Evolutionary conservation across 179 eudicot genomes (phyloP), one percentile per base, ranked within the genome.

Genomic region (Spergularia azorica): DNA sequence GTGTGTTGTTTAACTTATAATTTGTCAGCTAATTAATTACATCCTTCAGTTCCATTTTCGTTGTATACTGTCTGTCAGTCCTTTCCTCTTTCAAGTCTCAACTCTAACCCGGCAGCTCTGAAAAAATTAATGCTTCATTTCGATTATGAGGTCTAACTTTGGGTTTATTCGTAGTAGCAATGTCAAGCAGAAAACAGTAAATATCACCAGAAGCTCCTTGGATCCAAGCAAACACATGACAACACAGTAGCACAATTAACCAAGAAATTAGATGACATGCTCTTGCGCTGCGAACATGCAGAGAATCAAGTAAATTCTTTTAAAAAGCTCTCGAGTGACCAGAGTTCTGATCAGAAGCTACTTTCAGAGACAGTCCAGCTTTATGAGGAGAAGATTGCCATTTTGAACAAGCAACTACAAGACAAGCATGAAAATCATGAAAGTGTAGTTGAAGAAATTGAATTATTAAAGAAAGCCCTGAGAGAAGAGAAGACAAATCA

Each of bases 121-220:
- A 36, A 36, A 36, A 36, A 36, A 36, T 36, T 36, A 36, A 36
- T 36, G 39, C 39, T 36, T 76, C 21, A 43, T 57, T 20, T 69
- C 21, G 59, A 59, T 32, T 56, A 70, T 12, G 63, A 76, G 50
- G 57, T 76, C 81, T 86, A 52, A 78, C 83, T 63, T 63, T 73
- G 54, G 61, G 70, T 70, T 71, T 74, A 65, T 70, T 73, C 82
- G 56, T 82, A 81, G 77, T 80, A 94, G 94, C 82, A 86, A 83
- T 82, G 81, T 77, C 88, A 88, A 83, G 72, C 57, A 70, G 96
- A 89, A 75, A 84, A 69, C 78, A 85, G 92, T 73, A 78, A 77
- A 77, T 66, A 69, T 67, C 77, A 73, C 63, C 73, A 84, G 69
- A 77, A 79, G 80, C 75, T 84, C 55, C 74, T 67, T 46, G 84